phyloP scores from a whole-genome alignment of 495 filamentous ascomycete species.

The Lophiostoma macrostomum region DNA sequence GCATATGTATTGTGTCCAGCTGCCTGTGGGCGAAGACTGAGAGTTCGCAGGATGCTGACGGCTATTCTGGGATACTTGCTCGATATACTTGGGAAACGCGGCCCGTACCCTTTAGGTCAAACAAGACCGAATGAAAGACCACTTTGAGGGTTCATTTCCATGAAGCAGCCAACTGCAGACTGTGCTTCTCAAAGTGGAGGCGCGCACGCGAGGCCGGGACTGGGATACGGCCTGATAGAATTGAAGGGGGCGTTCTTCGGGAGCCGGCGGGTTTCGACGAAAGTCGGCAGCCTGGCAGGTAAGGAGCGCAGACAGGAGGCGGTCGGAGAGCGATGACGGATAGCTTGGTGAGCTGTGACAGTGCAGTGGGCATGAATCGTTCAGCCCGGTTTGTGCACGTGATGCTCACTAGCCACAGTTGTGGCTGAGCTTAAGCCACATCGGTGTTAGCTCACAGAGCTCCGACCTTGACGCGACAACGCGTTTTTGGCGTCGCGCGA shows the following conservation, averaged over 20 bases:
- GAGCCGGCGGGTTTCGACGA: neutral
- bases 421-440: neutral
- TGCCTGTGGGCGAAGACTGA: too few species aligned
- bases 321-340: neutral
- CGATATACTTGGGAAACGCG: neutral
- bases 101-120: slow-evolving; percentile 2
- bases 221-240: too few species aligned
- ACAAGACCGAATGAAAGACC: neutral
- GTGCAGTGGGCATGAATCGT: too few species aligned
- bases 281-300: too few species aligned
- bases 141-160: neutral
- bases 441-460: neutral
- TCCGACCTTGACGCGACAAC: neutral
- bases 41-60: too few species aligned
- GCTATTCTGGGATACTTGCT: neutral
- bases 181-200: too few species aligned
- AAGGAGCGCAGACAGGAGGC: neutral
- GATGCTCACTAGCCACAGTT: neutral
- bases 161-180: too few species aligned
- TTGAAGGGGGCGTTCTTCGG: too few species aligned
- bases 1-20: too few species aligned
- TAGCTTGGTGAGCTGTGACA: too few species aligned
- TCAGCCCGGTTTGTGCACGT: too few species aligned
- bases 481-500: neutral
- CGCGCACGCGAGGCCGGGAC: too few species aligned